These are phyloP conservation scores for Cordyceps militaris DNA, from an alignment of 2,329 filamentous ascomycete genomes.

Conservation along the genomic window DNA sequence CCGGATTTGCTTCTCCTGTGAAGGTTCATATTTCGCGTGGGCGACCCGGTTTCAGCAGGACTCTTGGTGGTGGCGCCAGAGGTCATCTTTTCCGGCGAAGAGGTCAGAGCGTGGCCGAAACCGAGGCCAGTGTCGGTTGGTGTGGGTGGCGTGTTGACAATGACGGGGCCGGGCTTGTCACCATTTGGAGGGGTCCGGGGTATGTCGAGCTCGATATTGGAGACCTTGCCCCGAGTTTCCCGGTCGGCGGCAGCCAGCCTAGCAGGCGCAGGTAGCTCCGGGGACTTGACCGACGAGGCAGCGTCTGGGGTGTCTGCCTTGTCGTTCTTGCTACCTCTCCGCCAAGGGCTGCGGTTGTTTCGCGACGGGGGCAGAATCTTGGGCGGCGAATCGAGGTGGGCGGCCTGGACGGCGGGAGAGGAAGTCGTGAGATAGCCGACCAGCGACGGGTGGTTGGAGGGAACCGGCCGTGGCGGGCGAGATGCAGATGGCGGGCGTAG, in stretches of 20 bases:
- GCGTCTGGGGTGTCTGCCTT: constrained; percentile 17
- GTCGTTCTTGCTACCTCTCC: constrained; percentile 11
- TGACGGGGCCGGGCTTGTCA: constrained; percentile 43
- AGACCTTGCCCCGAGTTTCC: constrained; percentile 21
- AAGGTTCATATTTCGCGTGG: constrained; percentile 64
- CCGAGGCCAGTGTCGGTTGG: constrained; percentile 40
- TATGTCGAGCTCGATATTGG: constrained; percentile 24
- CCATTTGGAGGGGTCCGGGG: constrained; percentile 43
- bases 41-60: constrained; percentile 49
- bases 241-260: constrained; percentile 24
- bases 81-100: constrained; percentile 23
- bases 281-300: constrained; percentile 18
- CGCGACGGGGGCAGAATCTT: constrained; percentile 13
- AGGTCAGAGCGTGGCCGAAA: constrained; percentile 18
- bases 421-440: constrained; percentile 62
- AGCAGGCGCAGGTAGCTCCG: constrained; percentile 25
- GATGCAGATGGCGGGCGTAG: constrained; percentile 8
- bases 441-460: constrained; percentile 57
- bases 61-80: constrained; percentile 21
- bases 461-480: constrained; percentile 33
- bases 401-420: constrained; percentile 58
- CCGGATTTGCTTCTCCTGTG: constrained; percentile 52
- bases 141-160: constrained; percentile 61
- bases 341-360: constrained; percentile 10
- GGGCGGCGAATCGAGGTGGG: constrained; percentile 31